Evolutionary conservation across 2,329 filamentous ascomycete species (phyloP).

Genomic region (Pseudopyrenochaeta lycopersici): DNA sequence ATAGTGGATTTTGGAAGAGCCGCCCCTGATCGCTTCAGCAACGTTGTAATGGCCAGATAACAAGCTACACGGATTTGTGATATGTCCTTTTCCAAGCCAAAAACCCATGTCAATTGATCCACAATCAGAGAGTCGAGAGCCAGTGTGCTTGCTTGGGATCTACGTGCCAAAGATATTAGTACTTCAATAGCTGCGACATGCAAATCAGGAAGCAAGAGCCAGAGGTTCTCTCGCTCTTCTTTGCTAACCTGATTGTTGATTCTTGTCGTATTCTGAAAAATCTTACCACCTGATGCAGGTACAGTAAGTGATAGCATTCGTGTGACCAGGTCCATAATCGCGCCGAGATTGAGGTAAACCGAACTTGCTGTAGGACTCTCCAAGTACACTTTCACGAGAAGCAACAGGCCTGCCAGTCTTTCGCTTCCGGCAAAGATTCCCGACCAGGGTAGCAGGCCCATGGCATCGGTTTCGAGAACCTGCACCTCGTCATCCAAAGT

Average conservation of each 20-base stretch:
- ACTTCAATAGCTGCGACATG: slow-evolving; percentile 76
- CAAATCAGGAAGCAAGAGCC: slow-evolving; percentile 75
- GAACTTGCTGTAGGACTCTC: slow-evolving; percentile 69
- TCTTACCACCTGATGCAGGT: slow-evolving; percentile 56
- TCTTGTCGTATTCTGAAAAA: slow-evolving; percentile 54
- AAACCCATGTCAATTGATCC: slow-evolving; percentile 77
- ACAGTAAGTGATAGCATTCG: slow-evolving; percentile 73
- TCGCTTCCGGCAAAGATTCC: slow-evolving; percentile 79
- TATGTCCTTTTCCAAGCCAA: slow-evolving; percentile 62
- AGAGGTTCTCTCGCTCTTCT: slow-evolving; percentile 84
- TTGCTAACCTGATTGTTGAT: slow-evolving; percentile 77
- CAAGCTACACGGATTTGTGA: slow-evolving; percentile 65
- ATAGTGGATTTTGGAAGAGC: slow-evolving; percentile 73
- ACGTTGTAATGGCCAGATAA: slow-evolving; percentile 67
- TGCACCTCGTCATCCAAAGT: slow-evolving; percentile 44
- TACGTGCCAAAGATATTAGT: slow-evolving; percentile 64
- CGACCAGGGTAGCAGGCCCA: slow-evolving; percentile 72
- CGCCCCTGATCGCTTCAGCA: slow-evolving; percentile 71
- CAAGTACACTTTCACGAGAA: slow-evolving; percentile 71
- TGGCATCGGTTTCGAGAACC: slow-evolving; percentile 52
- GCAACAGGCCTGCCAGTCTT: slow-evolving; percentile 72
- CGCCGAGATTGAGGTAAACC: slow-evolving; percentile 73
- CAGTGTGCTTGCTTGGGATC: slow-evolving; percentile 66
- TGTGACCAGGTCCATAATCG: slow-evolving; percentile 73
- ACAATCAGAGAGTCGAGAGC: slow-evolving; percentile 71